These are phyloP conservation scores for Acer negundo DNA, from an alignment of 345 rosid genomes.

Conservation along the genomic window DNA sequence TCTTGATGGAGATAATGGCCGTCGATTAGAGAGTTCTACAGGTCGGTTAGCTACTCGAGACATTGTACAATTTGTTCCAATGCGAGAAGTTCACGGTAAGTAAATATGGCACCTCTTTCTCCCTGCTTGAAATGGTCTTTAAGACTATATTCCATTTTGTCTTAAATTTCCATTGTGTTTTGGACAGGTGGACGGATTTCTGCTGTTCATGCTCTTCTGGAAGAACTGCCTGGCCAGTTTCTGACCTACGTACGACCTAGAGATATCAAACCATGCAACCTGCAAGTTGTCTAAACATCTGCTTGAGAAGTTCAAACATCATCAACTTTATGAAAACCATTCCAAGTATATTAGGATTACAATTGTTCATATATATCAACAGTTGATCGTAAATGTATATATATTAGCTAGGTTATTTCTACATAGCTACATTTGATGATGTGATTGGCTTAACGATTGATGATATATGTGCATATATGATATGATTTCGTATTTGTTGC, in stretches of 20 bases:
- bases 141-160: no score
- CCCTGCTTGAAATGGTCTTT: background rate
- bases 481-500: no score
- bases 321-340: no score
- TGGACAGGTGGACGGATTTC: conserved; percentile 64
- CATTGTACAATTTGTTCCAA: conserved; percentile 84
- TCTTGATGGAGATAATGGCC: conserved; percentile 84
- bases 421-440: background rate
- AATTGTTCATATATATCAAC: background rate
- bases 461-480: no score
- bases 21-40: conserved; percentile 69
- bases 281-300: background rate
- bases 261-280: conserved; percentile 50
- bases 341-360: background rate
- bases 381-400: background rate
- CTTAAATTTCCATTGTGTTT: background rate
- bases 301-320: no score
- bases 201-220: conserved; percentile 74
- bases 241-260: conserved; percentile 61
- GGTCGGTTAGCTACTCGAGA: conserved; percentile 83
- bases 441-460: no score
- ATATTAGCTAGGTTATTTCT: no score
- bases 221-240: conserved; percentile 90
- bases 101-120: background rate
- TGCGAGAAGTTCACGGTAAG: conserved; percentile 79